phyloP scores from a whole-genome alignment of 2,329 filamentous ascomycete species.

The Cladosporium halotolerans region DNA sequence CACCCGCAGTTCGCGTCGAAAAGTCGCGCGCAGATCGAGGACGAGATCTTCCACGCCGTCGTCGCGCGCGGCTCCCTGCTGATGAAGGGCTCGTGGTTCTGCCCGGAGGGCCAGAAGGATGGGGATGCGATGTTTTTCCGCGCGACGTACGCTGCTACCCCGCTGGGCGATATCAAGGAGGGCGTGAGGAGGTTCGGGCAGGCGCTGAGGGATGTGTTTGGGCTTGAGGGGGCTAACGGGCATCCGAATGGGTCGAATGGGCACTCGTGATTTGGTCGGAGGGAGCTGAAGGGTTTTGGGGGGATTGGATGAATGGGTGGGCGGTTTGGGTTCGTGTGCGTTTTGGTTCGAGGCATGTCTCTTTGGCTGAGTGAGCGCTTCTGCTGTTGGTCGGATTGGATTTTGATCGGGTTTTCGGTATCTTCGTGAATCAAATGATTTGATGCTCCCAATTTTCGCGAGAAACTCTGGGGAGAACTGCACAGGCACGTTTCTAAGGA shows the following conservation, averaged over 20 bases:
- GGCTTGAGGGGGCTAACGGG: constrained; percentile 29
- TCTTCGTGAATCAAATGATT: too few species aligned
- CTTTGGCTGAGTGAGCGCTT: too few species aligned
- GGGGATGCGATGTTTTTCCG: constrained; percentile 73
- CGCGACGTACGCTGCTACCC: constrained; percentile 80
- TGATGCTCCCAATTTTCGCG: too few species aligned
- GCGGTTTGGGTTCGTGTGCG: too few species aligned
- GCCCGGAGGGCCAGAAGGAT: constrained; percentile 58
- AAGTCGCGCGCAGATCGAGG: constrained; percentile 62
- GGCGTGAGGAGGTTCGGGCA: constrained; percentile 60
- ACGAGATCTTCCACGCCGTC: constrained; percentile 74
- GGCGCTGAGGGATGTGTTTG: constrained; percentile 61
- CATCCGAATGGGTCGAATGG: constrained; percentile 12
- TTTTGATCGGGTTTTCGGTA: too few species aligned
- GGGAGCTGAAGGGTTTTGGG: too few species aligned
- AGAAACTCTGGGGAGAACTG: too few species aligned
- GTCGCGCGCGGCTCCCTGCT: constrained; percentile 74
- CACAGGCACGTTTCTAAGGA: too few species aligned
- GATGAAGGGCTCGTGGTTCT: constrained; percentile 86
- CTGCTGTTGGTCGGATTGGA: too few species aligned
- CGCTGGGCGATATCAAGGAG: constrained; percentile 44
- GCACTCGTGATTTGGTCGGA: not conserved
- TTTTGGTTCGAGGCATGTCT: too few species aligned
- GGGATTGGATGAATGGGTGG: too few species aligned
- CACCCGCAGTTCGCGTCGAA: constrained; percentile 56